phyloP scores from a whole-genome alignment of 1,284 basidiomycete genomes.

The Quambalaria eucalypti region DNA sequence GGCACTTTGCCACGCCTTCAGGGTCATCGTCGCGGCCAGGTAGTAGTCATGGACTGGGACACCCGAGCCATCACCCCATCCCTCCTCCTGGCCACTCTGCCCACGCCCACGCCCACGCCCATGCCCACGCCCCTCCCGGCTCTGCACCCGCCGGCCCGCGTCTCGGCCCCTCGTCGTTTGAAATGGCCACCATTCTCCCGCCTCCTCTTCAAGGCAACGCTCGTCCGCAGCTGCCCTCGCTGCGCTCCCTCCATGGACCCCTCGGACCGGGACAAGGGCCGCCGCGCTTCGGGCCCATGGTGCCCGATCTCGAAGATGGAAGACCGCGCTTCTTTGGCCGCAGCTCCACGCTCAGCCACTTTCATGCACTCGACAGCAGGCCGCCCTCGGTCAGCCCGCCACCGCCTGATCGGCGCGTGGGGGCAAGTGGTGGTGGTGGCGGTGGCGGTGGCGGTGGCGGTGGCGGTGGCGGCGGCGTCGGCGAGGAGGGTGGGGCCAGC shows the following conservation, averaged over 20 bases:
- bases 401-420: slow-evolving; percentile 13
- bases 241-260: neutral
- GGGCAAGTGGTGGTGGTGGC: neutral
- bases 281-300: slow-evolving; percentile 4
- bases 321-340: slow-evolving; percentile 29
- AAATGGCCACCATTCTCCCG: neutral
- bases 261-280: neutral
- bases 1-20: too few species aligned
- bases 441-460: neutral
- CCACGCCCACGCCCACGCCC: neutral
- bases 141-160: neutral
- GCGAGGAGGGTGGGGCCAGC: neutral
- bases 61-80: too few species aligned
- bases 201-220: neutral
- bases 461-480: neutral
- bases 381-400: slow-evolving; percentile 9
- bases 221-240: neutral
- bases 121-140: neutral
- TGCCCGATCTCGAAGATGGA: slow-evolving; percentile 36
- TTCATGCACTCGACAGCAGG: slow-evolving; percentile 22
- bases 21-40: too few species aligned
- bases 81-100: neutral
- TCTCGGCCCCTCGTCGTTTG: neutral
- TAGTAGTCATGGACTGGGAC: too few species aligned
- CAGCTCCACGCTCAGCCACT: slow-evolving; percentile 24